Evolutionary conservation across 306 rosid genomes (phyloP).

Genomic region (Quercus agrifolia): DNA sequence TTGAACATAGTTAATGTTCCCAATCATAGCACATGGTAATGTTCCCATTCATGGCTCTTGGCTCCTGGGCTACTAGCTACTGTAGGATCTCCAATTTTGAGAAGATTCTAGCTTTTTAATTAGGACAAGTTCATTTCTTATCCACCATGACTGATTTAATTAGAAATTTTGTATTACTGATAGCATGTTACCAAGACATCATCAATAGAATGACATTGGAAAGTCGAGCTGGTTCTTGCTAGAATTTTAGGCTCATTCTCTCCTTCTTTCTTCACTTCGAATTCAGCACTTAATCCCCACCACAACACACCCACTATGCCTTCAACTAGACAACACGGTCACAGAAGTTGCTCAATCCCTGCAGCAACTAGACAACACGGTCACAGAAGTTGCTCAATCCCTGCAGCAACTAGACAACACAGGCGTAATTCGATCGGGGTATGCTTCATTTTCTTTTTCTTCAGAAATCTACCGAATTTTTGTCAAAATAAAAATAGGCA

Average conservation of each 20-base stretch:
- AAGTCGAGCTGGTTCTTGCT: neutral
- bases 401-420: conserved; percentile 18
- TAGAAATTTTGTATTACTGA: neutral
- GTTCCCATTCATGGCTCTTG: no score
- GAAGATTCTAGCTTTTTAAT: neutral
- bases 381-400: conserved; percentile 17
- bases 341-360: conserved; percentile 18
- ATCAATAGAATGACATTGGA: neutral
- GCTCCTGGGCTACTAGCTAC: neutral
- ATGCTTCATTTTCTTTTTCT: conserved; percentile 12
- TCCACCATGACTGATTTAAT: neutral
- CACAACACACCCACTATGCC: neutral
- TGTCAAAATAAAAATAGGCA: no score
- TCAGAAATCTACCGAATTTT: no score
- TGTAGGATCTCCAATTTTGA: neutral
- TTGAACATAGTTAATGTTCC: no score
- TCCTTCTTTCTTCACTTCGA: no score
- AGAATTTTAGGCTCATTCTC: neutral
- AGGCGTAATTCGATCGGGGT: conserved; percentile 50
- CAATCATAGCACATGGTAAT: no score
- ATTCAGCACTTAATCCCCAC: no score
- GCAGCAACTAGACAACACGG: conserved; percentile 17
- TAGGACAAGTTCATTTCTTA: neutral
- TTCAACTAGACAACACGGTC: conserved; percentile 26
- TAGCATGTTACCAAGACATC: neutral